Evolutionary conservation across 345 rosid species (phyloP), one percentile per base, ranked within the genome.

Genomic region (Pelargonium nanum): DNA sequence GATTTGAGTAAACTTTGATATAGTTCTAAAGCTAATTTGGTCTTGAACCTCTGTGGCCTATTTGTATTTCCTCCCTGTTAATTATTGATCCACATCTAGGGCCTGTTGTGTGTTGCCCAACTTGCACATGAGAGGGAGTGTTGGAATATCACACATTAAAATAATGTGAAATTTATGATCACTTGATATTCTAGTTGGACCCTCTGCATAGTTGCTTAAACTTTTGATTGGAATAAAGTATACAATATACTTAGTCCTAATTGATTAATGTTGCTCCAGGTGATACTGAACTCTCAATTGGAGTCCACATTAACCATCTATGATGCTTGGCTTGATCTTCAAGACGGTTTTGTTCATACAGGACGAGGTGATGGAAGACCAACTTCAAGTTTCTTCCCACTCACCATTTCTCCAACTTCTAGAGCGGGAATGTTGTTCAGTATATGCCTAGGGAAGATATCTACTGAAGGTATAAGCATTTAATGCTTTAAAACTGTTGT

Each of bases 251-350:
- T 59, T 61, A 44, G 21, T 56, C 55, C 45, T 52, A 17, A 15
- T 55, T 55, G 22, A 34, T 68, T 55, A 55, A 22, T 63, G 55
- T 56, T 25, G 26, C 52, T 72, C 58, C 81, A 92, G 99, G 89
- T 92, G 68, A 87, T 79, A 68, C 78, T 89, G 55, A 93, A 89
- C 72, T 92, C 97, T 24, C 89, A 87, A 74, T 87, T 92, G 70
- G 89, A 89, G 74, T 95, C 96, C 69, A 74, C 84, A 54, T 72
- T 89, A 80, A 85, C 85, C 44, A 77, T 93, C 57, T 69, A 71
- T 61, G 97, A 93, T 81, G 85, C 94, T 65, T 87, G 97, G 91
- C 88, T 93, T 72, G 91, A 89, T 66, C 95, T 87, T 72, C 91
- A 89, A 87, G 88, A 77, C 69, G 99, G 97, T 57, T 89, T 93